Conservation (phyloP, 768 basidiomycete species). For the Kondoa subrosea region DNA sequence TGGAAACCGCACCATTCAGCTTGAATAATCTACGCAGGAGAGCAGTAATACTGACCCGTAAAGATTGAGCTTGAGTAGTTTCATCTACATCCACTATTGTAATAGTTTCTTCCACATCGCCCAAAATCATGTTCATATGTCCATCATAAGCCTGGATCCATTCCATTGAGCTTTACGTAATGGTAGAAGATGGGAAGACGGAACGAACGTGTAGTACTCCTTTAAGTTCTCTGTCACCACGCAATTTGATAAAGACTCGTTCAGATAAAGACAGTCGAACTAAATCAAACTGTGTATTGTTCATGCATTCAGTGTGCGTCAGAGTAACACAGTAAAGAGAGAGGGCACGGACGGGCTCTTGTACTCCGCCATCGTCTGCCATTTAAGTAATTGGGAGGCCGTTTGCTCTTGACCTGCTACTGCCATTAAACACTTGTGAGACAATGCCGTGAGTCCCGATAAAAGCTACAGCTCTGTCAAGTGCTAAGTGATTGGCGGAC, state of each 20-base stretch:
- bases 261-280: conserved; percentile 90
- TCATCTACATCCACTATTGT: conserved; percentile 84
- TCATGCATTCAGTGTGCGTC: conserved; percentile 5
- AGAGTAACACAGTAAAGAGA: neutral
- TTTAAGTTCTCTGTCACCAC: conserved; percentile 80
- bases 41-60: conserved; percentile 37
- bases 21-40: neutral
- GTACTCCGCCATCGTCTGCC: conserved; percentile 1
- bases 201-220: conserved; percentile 73
- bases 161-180: neutral
- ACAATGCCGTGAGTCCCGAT: conserved; percentile 8
- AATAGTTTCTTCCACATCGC: conserved; percentile 92
- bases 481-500: neutral
- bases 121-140: conserved; percentile 98
- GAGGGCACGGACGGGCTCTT: conserved; percentile 2
- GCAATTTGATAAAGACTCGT: conserved; percentile 91
- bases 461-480: neutral
- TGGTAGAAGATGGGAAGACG: conserved; percentile 8
- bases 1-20: neutral
- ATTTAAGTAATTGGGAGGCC: neutral
- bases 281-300: conserved; percentile 81
- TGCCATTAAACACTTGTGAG: neutral
- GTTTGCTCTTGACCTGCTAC: neutral
- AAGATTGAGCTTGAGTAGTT: conserved; percentile 42
- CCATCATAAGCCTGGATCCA: conserved; percentile 78